Evolutionary conservation across 306 rosid species (phyloP).

Genomic region (Inga laurina): DNA sequence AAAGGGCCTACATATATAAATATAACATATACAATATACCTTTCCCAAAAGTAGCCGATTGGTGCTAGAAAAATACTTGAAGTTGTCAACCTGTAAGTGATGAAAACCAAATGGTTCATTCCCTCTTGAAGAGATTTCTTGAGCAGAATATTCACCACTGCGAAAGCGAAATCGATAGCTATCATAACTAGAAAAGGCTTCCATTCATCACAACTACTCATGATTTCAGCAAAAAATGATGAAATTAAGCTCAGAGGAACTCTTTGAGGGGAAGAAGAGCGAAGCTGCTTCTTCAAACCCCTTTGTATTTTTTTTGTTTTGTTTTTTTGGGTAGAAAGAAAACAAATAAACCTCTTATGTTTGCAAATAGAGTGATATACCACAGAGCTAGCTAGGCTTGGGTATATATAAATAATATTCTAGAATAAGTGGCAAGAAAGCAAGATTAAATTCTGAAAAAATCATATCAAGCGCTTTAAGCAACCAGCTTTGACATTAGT

Average conservation of each 20-base stretch:
- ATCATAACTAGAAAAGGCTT: constrained; percentile 83
- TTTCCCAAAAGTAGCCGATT: constrained; percentile 71
- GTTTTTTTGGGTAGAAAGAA: not conserved
- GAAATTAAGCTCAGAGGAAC: constrained; percentile 16
- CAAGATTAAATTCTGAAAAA: constrained; percentile 77
- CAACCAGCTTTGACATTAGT: constrained; percentile 50
- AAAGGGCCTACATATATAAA: constrained; percentile 1
- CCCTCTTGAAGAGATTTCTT: constrained; percentile 85
- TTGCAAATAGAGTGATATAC: constrained; percentile 1
- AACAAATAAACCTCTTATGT: constrained; percentile 6
- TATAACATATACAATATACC: constrained; percentile 34
- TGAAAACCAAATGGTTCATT: constrained; percentile 87
- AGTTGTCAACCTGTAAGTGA: constrained; percentile 74
- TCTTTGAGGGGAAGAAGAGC: constrained; percentile 22
- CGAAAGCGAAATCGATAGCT: constrained; percentile 72
- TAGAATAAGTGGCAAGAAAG: constrained; percentile 72
- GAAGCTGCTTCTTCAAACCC: constrained; percentile 10
- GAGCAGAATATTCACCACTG: constrained; percentile 79
- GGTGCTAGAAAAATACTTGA: constrained; percentile 81
- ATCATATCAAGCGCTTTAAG: constrained; percentile 78
- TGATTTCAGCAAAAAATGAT: constrained; percentile 29
- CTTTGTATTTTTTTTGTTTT: not conserved
- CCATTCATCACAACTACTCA: constrained; percentile 67
- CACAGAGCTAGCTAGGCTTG: constrained; percentile 30
- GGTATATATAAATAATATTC: constrained; percentile 45